A percentile compares a stretch with the other conserved stretches of the same genome.
These are phyloP conservation scores for Fragaria iinumae DNA, from an alignment of 306 rosid genomes.

Conservation along the genomic window DNA sequence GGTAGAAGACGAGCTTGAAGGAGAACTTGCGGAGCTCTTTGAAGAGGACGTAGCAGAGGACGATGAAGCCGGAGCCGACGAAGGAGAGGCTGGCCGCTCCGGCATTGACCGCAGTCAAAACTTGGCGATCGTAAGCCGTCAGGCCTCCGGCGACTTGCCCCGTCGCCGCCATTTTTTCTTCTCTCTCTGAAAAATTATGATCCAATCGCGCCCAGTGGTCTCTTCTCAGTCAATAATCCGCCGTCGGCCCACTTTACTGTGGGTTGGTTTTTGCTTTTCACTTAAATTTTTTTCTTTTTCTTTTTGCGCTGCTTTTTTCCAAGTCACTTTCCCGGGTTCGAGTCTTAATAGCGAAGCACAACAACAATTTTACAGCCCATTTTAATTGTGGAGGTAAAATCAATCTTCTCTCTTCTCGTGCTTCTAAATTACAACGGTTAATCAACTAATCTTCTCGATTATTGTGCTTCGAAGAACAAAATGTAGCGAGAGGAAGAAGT, in stretches of 20 bases:
- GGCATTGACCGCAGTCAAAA: constrained; percentile 56
- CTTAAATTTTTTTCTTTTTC: too few species aligned
- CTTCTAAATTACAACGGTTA: too few species aligned
- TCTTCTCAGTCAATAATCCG: neutral
- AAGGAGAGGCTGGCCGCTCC: constrained; percentile 89
- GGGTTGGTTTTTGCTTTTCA: neutral
- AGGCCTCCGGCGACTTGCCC: constrained; percentile 44
- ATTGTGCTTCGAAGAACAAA: too few species aligned
- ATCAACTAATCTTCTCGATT: too few species aligned
- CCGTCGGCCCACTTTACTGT: neutral
- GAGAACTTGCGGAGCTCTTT: constrained; percentile 99
- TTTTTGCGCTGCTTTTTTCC: too few species aligned
- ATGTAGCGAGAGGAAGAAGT: too few species aligned
- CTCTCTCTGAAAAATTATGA: neutral
- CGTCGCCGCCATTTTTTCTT: constrained; percentile 47
- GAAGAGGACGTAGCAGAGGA: constrained; percentile 93
- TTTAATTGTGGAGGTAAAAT: too few species aligned
- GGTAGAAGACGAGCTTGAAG: constrained; percentile 97
- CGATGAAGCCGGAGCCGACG: constrained; percentile 84
- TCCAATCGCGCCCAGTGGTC: constrained; percentile 15
- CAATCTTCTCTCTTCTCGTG: too few species aligned
- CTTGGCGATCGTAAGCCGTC: constrained; percentile 56
- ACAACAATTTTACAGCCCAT: neutral
- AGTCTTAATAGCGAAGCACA: constrained; percentile 18
- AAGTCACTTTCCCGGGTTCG: constrained; percentile 21